These are phyloP conservation scores for Fusarium azukiicola DNA, from an alignment of 2,329 filamentous ascomycete genomes.

Conservation along the genomic window DNA sequence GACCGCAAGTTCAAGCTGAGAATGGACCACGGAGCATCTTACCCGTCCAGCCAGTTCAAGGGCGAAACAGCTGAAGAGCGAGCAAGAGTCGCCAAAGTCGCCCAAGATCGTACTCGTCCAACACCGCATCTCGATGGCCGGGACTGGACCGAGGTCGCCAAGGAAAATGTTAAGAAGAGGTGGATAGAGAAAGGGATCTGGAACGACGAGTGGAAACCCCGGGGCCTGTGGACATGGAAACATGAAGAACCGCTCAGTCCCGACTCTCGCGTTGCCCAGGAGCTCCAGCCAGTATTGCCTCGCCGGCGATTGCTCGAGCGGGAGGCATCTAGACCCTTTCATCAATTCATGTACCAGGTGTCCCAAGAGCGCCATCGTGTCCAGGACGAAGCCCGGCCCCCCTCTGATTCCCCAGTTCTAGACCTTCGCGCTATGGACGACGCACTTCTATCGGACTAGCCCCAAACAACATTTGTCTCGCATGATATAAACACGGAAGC, in stretches of 20 bases:
- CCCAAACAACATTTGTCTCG: too few species aligned
- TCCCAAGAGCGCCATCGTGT: too few species aligned
- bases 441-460: too few species aligned
- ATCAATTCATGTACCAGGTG: too few species aligned
- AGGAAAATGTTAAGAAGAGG: neutral
- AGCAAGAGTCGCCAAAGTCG: neutral
- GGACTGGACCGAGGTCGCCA: neutral
- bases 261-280: too few species aligned
- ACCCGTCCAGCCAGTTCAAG: neutral
- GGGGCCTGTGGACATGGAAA: constrained; percentile 5
- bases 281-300: too few species aligned
- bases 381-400: too few species aligned
- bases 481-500: neutral
- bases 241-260: constrained; percentile 16
- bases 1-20: neutral
- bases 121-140: neutral
- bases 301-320: too few species aligned
- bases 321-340: too few species aligned
- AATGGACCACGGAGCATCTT: neutral
- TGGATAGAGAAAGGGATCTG: constrained; percentile 23
- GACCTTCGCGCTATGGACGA: too few species aligned
- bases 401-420: too few species aligned
- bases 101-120: neutral
- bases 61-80: neutral
- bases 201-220: constrained; percentile 2